A percentile compares a stretch with the other conserved stretches of the same genome.
phyloP scores from a whole-genome alignment of 2,329 filamentous ascomycete genomes.

The Cladosporium sp. region DNA sequence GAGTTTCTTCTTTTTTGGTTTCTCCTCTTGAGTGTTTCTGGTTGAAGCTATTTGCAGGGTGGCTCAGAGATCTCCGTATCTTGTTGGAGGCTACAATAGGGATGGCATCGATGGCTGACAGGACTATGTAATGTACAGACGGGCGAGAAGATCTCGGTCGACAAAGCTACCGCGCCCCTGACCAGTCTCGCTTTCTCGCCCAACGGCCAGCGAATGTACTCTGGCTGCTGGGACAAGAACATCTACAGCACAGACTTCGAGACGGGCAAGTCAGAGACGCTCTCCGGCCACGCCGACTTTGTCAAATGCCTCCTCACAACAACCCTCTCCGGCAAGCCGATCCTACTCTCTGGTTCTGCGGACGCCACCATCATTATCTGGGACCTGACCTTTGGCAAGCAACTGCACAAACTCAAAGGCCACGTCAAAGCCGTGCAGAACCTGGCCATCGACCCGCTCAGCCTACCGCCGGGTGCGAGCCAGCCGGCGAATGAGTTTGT shows the following conservation, averaged over 20 bases:
- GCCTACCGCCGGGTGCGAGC: conserved; percentile 34
- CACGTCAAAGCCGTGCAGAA: conserved; percentile 76
- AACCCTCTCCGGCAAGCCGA: conserved; percentile 59
- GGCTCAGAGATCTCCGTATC: background rate
- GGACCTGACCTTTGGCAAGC: conserved; percentile 67
- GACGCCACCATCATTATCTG: conserved; percentile 66
- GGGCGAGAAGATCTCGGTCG: conserved; percentile 40
- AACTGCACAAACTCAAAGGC: conserved; percentile 76
- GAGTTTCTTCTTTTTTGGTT: conserved; percentile 42
- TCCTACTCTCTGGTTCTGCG: conserved; percentile 49
- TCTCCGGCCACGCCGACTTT: conserved; percentile 77
- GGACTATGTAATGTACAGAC: background rate
- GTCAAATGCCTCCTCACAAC: conserved; percentile 75
- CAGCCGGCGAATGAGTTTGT: conserved; percentile 47
- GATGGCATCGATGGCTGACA: background rate
- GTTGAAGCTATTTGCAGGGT: background rate
- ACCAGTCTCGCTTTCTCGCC: conserved; percentile 70
- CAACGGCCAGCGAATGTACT: conserved; percentile 62
- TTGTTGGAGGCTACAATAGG: background rate
- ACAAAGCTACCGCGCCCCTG: conserved; percentile 75
- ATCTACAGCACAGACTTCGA: conserved; percentile 79
- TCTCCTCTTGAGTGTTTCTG: too few relatives aligned
- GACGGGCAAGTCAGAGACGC: conserved; percentile 7
- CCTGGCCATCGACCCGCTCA: conserved; percentile 71
- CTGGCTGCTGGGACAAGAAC: conserved; percentile 91